Evolutionary conservation across 495 filamentous ascomycete genomes (phyloP).

Genomic region (Penicillium canariense): DNA sequence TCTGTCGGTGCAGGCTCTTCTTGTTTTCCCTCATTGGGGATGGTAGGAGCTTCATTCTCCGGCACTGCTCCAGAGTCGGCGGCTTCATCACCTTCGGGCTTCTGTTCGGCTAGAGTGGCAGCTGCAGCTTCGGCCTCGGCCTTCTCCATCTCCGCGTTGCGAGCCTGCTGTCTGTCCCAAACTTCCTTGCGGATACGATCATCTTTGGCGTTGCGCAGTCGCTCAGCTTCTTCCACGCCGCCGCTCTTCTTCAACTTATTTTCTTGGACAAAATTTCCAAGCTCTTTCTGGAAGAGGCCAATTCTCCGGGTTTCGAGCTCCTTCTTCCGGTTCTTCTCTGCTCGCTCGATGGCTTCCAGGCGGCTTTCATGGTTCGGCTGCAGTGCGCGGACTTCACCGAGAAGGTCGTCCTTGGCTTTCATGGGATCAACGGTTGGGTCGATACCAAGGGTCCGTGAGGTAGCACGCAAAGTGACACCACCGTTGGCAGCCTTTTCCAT

Average conservation of each 20-base stretch:
- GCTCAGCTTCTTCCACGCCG: conserved; percentile 89
- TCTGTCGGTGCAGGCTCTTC: conserved; percentile 2
- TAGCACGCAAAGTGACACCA: conserved; percentile 44
- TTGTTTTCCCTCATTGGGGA: background rate
- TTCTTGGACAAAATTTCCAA: conserved; percentile 85
- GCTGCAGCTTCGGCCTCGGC: conserved; percentile 27
- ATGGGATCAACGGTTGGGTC: conserved; percentile 67
- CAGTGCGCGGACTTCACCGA: conserved; percentile 90
- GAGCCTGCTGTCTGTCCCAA: conserved; percentile 66
- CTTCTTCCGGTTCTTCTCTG: conserved; percentile 82
- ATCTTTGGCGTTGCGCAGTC: conserved; percentile 79
- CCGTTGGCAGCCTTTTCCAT: conserved; percentile 55
- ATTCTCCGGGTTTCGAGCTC: conserved; percentile 76
- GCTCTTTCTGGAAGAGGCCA: conserved; percentile 84
- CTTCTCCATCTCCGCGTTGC: conserved; percentile 44
- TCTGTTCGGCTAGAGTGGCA: conserved; percentile 12
- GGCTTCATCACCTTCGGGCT: conserved; percentile 15
- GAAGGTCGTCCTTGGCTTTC: conserved; percentile 82
- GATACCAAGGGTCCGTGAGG: conserved; percentile 61
- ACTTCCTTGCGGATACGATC: conserved; percentile 83
- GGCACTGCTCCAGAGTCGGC: background rate
- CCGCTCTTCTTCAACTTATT: conserved; percentile 93
- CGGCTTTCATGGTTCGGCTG: conserved; percentile 93
- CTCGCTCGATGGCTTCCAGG: conserved; percentile 91
- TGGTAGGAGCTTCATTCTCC: background rate